phyloP scores from a whole-genome alignment of 2,329 filamentous ascomycete species.

The Phaeophleospora eucalypticola region DNA sequence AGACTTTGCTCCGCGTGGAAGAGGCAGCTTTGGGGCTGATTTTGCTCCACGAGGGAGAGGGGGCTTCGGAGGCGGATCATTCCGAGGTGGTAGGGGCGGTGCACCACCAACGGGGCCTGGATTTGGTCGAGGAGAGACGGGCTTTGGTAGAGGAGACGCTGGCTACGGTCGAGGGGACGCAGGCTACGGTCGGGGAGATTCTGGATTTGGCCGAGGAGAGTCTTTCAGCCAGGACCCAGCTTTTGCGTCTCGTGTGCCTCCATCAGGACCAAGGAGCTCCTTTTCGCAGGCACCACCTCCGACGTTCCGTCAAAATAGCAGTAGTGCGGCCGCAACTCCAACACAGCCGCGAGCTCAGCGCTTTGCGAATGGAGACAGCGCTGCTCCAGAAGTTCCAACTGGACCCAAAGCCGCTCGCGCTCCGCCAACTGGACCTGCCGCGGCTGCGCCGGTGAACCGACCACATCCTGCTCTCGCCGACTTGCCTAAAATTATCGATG shows the following conservation, averaged over 20 bases:
- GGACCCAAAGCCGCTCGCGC: conserved; percentile 25
- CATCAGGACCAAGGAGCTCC: conserved; percentile 32
- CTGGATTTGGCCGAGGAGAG: conserved; percentile 2
- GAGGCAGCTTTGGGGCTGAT: conserved; percentile 37
- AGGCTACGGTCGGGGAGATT: conserved; percentile 4
- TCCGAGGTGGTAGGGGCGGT: conserved; percentile 30
- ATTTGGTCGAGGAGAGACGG: conserved; percentile 32
- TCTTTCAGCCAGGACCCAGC: conserved; percentile 10
- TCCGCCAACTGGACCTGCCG: conserved; percentile 15
- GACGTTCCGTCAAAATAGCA: conserved; percentile 37
- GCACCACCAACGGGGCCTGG: conserved; percentile 14
- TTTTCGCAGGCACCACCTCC: conserved; percentile 21
- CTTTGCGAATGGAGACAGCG: conserved; percentile 34
- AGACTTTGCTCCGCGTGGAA: conserved; percentile 31
- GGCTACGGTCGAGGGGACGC: conserved; percentile 5
- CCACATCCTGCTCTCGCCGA: conserved; percentile 38
- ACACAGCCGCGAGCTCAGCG: conserved; percentile 47
- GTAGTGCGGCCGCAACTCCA: conserved; percentile 39
- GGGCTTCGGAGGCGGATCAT: conserved; percentile 30
- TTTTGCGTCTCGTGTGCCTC: conserved; percentile 21
- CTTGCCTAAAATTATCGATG: conserved; percentile 42
- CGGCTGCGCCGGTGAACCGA: conserved; percentile 10
- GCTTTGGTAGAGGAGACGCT: too few relatives aligned
- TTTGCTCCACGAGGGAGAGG: conserved; percentile 26
- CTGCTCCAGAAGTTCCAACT: conserved; percentile 24